phyloP scores from a whole-genome alignment of 176 grass and related monocot genomes.

The Oryza officinalis region DNA sequence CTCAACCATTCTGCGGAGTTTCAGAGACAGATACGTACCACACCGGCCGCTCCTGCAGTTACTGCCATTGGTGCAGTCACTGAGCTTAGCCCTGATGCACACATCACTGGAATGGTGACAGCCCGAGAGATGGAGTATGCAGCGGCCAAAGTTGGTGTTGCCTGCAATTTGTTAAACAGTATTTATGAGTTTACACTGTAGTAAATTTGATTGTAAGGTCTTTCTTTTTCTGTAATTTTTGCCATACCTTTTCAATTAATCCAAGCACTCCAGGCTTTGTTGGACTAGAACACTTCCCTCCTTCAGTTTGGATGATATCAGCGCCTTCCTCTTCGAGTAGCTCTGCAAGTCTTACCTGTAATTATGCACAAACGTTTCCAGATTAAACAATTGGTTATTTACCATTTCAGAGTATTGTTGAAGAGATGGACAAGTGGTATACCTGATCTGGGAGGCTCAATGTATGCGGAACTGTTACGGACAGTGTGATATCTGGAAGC shows the following conservation, averaged over 20 bases:
- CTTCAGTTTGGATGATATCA: slow-evolving; percentile 94
- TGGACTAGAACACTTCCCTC: slow-evolving; percentile 78
- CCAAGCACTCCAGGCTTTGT: slow-evolving; percentile 82
- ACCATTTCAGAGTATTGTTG: background rate
- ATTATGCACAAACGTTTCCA: background rate
- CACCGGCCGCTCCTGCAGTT: slow-evolving; percentile 80
- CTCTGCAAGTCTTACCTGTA: slow-evolving; percentile 79
- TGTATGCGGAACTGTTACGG: slow-evolving; percentile 92
- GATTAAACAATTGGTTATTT: background rate
- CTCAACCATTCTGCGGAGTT: background rate
- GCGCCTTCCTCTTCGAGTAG: slow-evolving; percentile 83
- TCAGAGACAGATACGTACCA: slow-evolving; percentile 53
- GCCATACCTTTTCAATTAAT: slow-evolving; percentile 80
- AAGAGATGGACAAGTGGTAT: slow-evolving; percentile 7
- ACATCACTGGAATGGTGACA: slow-evolving; percentile 90
- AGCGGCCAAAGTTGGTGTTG: slow-evolving; percentile 84
- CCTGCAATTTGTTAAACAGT: slow-evolving; percentile 42
- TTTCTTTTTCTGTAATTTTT: background rate
- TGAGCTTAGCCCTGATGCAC: slow-evolving; percentile 83
- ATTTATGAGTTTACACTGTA: background rate
- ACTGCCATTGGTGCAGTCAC: slow-evolving; percentile 93
- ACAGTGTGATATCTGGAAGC: slow-evolving; percentile 74
- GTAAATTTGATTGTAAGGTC: background rate
- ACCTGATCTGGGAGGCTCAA: slow-evolving; percentile 93
- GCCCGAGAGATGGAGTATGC: slow-evolving; percentile 88